A percentile compares a stretch with the other conserved stretches of the same genome.
Conservation (phyloP, 306 rosid genomes). For the Pyrus betulifolia region DNA sequence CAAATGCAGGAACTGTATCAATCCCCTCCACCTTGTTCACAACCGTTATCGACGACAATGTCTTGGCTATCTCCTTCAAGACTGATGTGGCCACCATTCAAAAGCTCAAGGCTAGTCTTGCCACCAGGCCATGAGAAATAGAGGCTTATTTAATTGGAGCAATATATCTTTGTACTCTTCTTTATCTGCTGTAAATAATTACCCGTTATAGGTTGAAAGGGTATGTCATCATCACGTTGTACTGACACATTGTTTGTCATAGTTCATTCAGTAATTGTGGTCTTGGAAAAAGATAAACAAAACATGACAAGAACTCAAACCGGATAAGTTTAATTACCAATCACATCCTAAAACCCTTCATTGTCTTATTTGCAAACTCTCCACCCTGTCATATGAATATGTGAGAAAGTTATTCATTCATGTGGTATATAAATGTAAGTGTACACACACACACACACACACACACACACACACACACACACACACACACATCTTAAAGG, state of each 20-base stretch:
- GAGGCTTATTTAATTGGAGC: background rate
- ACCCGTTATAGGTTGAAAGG: background rate
- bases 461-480: too few relatives aligned
- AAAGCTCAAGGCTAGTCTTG: conserved; percentile 35
- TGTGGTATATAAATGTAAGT: too few relatives aligned
- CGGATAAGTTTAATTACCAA: too few relatives aligned
- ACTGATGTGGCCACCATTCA: conserved; percentile 19
- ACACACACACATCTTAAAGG: too few relatives aligned
- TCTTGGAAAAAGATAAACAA: too few relatives aligned
- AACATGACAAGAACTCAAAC: too few relatives aligned
- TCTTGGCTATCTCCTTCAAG: conserved; percentile 46
- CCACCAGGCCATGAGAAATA: conserved; percentile 14
- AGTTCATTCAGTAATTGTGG: background rate
- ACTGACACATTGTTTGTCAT: background rate
- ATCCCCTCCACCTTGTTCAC: conserved; percentile 31
- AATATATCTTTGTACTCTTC: background rate
- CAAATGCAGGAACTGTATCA: conserved; percentile 34
- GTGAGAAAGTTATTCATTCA: too few relatives aligned
- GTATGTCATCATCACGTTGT: background rate
- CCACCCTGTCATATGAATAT: too few relatives aligned
- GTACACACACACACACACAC: too few relatives aligned
- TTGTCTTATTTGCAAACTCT: too few relatives aligned
- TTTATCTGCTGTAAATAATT: background rate
- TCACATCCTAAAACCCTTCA: too few relatives aligned
- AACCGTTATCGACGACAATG: conserved; percentile 26